Evolutionary conservation across 73 alveolate genomes (phyloP).

Genomic region (Paramecium sonneborni): DNA sequence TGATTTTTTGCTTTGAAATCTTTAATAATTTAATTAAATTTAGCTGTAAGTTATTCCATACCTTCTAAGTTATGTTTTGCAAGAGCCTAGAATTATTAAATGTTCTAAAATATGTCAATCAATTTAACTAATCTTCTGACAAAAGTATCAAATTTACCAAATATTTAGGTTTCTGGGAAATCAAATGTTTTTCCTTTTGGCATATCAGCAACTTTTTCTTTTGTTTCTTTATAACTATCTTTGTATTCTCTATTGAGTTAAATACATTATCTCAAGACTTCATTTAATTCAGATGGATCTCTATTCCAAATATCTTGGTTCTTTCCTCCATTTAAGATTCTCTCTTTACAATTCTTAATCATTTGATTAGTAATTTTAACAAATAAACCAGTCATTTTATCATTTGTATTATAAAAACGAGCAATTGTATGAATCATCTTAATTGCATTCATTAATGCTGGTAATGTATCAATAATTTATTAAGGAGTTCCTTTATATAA

Average conservation of each 20-base stretch:
- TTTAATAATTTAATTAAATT: slow-evolving; percentile 92
- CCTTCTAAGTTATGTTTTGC: slow-evolving; percentile 99
- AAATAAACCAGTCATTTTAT: slow-evolving; percentile 99
- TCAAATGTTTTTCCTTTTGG: slow-evolving; percentile 99
- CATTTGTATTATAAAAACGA: slow-evolving; percentile 99
- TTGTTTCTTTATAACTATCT: slow-evolving; percentile 96
- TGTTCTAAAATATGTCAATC: slow-evolving; percentile 97
- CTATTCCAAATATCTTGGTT: slow-evolving; percentile 80
- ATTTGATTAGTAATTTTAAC: slow-evolving; percentile 99
- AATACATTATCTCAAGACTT: slow-evolving; percentile 88
- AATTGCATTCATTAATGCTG: slow-evolving; percentile 99
- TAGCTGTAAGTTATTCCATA: slow-evolving; percentile 92
- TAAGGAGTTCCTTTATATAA: slow-evolving; percentile 99
- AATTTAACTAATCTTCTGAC: slow-evolving; percentile 99
- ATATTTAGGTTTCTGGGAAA: slow-evolving; percentile 99
- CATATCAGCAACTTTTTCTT: slow-evolving; percentile 98
- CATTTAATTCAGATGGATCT: slow-evolving; percentile 98
- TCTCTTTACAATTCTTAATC: slow-evolving; percentile 98
- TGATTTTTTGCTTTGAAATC: slow-evolving; percentile 95
- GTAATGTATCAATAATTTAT: slow-evolving; percentile 96
- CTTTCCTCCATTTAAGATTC: slow-evolving; percentile 90
- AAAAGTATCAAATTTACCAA: slow-evolving; percentile 99
- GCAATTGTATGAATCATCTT: slow-evolving; percentile 99
- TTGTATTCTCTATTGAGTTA: slow-evolving; percentile 87
- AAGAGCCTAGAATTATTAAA: slow-evolving; percentile 96